Evolutionary conservation across 768 basidiomycete genomes (phyloP).

Genomic region (Tulasnella sp.): DNA sequence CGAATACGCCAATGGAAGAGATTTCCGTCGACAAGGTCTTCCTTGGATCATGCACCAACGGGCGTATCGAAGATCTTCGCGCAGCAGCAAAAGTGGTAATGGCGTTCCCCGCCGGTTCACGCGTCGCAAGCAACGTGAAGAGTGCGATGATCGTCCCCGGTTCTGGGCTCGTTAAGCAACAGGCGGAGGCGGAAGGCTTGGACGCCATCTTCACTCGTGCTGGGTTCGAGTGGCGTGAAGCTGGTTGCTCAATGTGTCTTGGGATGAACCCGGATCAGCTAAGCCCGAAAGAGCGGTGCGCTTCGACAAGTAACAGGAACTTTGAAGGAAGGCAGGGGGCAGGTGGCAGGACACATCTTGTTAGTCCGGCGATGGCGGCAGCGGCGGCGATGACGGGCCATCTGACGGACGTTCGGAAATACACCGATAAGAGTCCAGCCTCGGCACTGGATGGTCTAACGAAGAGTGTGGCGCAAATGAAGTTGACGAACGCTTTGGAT

Average conservation of each 20-base stretch:
- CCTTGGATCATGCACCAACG: slow-evolving; percentile 91
- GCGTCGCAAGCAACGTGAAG: slow-evolving; percentile 60
- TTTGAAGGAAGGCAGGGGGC: slow-evolving; percentile 84
- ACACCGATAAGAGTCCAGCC: slow-evolving; percentile 23
- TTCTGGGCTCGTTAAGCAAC: slow-evolving; percentile 81
- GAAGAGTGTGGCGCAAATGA: slow-evolving; percentile 42
- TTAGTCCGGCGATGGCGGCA: slow-evolving; percentile 88
- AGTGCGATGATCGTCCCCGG: slow-evolving; percentile 91
- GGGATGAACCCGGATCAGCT: slow-evolving; percentile 95
- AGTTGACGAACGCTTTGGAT: slow-evolving; percentile 58
- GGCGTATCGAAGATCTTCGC: slow-evolving; percentile 85
- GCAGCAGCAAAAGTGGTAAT: slow-evolving; percentile 71
- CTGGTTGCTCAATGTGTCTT: slow-evolving; percentile 92
- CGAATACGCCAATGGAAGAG: slow-evolving; percentile 70
- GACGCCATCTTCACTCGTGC: slow-evolving; percentile 80
- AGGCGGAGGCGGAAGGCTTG: slow-evolving; percentile 82
- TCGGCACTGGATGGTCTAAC: slow-evolving; percentile 35
- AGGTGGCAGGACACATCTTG: slow-evolving; percentile 79
- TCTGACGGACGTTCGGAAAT: slow-evolving; percentile 74
- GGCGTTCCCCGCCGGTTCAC: slow-evolving; percentile 57
- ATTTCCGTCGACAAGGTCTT: slow-evolving; percentile 82
- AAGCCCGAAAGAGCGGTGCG: slow-evolving; percentile 68
- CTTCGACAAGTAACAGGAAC: slow-evolving; percentile 87
- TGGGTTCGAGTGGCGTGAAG: slow-evolving; percentile 92
- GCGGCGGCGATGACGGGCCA: slow-evolving; percentile 81